phyloP scores from a whole-genome alignment of 192 early-diverging fungal species.

The Podila minutissima region DNA sequence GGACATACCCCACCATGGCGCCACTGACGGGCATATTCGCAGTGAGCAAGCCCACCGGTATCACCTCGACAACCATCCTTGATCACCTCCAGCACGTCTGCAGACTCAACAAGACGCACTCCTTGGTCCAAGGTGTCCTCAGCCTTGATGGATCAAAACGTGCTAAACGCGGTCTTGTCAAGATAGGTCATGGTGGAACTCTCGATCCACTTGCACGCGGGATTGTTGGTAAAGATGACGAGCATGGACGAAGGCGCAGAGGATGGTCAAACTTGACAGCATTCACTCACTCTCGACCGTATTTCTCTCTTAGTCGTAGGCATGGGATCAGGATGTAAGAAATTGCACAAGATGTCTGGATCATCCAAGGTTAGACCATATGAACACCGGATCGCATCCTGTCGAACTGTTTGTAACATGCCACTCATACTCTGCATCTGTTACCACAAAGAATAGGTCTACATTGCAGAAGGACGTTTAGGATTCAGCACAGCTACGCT shows the following conservation, averaged over 20 bases:
- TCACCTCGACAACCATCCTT: constrained; percentile 56
- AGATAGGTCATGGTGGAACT: constrained; percentile 68
- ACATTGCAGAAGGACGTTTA: constrained; percentile 36
- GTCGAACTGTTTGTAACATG: neutral
- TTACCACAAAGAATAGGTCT: constrained; percentile 13
- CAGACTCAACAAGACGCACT: constrained; percentile 11
- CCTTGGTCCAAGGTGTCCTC: constrained; percentile 18
- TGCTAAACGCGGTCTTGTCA: constrained; percentile 49
- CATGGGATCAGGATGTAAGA: constrained; percentile 39
- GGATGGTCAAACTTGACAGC: neutral
- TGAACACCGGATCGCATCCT: neutral
- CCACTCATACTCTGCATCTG: too few species aligned
- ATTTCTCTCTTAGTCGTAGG: constrained; percentile 14
- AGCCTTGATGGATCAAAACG: constrained; percentile 21
- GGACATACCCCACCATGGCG: neutral
- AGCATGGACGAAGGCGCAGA: neutral
- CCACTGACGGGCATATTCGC: constrained; percentile 57
- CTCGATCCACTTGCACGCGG: constrained; percentile 66
- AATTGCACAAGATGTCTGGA: constrained; percentile 25
- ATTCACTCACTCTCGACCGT: neutral
- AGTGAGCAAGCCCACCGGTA: constrained; percentile 58
- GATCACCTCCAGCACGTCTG: constrained; percentile 48
- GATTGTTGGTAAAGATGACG: constrained; percentile 50
- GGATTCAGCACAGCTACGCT: constrained; percentile 31
- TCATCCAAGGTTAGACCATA: constrained; percentile 31